phyloP scores from a whole-genome alignment of 1,139 yeast species.

The Nakaseomyces bracarensis region DNA sequence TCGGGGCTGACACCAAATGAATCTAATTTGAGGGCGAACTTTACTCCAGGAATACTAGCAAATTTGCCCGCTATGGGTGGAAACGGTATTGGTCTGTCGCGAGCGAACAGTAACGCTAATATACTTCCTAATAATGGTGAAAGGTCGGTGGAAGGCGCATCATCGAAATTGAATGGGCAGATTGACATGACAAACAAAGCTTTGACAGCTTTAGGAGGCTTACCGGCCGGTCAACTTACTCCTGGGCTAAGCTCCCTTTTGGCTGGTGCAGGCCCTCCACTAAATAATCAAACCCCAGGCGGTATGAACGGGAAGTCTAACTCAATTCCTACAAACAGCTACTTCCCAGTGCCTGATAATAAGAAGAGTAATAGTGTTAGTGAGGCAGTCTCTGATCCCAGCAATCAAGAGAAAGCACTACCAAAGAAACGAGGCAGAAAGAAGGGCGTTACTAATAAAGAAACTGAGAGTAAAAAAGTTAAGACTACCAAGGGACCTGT shows the following conservation, averaged over 20 bases:
- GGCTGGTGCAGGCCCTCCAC: neutral
- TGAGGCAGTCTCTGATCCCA: neutral
- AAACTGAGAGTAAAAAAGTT: neutral
- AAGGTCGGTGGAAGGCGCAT: neutral
- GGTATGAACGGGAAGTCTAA: slow-evolving; percentile 11
- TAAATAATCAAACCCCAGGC: slow-evolving; percentile 30
- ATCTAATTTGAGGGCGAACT: slow-evolving; percentile 54
- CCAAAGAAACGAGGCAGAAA: slow-evolving; percentile 6
- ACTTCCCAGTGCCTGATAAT: slow-evolving; percentile 1
- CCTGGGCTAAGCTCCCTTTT: slow-evolving; percentile 39
- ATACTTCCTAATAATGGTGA: slow-evolving; percentile 9
- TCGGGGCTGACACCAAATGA: slow-evolving; percentile 67
- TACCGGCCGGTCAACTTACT: slow-evolving; percentile 17
- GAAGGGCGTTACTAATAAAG: slow-evolving; percentile 1
- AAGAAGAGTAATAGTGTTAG: neutral
- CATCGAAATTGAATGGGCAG: slow-evolving; percentile 14
- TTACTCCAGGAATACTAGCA: slow-evolving; percentile 41
- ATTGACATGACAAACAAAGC: slow-evolving; percentile 8
- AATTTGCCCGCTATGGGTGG: slow-evolving; percentile 9
- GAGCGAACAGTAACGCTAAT: slow-evolving; percentile 6
- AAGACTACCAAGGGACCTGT: neutral
- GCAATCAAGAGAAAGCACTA: neutral
- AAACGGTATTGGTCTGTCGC: slow-evolving; percentile 9
- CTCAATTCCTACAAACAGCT: slow-evolving; percentile 1
- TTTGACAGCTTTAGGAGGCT: neutral